phyloP scores from a whole-genome alignment of 306 rosid genomes.

The Lithocarpus polystachyus region DNA sequence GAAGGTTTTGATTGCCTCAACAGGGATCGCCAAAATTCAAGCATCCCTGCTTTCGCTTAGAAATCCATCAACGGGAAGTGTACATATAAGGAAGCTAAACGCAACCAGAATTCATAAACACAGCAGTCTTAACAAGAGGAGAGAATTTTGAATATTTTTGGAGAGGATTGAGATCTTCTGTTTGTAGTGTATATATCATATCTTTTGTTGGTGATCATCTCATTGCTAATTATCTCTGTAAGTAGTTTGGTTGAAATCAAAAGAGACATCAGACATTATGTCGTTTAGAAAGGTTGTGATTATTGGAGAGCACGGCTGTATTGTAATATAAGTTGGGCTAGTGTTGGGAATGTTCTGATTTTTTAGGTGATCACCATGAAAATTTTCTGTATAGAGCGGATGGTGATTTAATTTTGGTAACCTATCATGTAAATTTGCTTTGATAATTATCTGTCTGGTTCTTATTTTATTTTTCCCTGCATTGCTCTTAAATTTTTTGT shows the following conservation, averaged over 20 bases:
- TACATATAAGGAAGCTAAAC: slow-evolving; percentile 65
- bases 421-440: slow-evolving; percentile 41
- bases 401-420: slow-evolving; percentile 30
- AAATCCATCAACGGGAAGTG: slow-evolving; percentile 51
- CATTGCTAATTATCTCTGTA: slow-evolving; percentile 20
- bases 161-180: slow-evolving; percentile 28
- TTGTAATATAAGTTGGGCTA: slow-evolving; percentile 41
- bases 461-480: not conserved
- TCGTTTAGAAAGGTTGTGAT: slow-evolving; percentile 48
- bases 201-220: slow-evolving; percentile 36
- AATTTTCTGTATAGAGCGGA: slow-evolving; percentile 43
- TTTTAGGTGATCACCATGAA: slow-evolving; percentile 46
- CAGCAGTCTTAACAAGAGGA: slow-evolving; percentile 37
- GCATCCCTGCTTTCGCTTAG: slow-evolving; percentile 78
- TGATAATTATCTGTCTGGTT: slow-evolving; percentile 1
- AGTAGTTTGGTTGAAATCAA: slow-evolving; percentile 34
- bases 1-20: slow-evolving; percentile 90
- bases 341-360: slow-evolving; percentile 27
- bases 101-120: slow-evolving; percentile 41
- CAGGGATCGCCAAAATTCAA: slow-evolving; percentile 79
- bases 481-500: not conserved
- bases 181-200: slow-evolving; percentile 37
- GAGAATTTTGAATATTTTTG: slow-evolving; percentile 35
- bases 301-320: slow-evolving; percentile 31
- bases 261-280: slow-evolving; percentile 43